Conservation (phyloP, 352 stramenopile genomes). For the Ochromonadaceae sp. region DNA sequence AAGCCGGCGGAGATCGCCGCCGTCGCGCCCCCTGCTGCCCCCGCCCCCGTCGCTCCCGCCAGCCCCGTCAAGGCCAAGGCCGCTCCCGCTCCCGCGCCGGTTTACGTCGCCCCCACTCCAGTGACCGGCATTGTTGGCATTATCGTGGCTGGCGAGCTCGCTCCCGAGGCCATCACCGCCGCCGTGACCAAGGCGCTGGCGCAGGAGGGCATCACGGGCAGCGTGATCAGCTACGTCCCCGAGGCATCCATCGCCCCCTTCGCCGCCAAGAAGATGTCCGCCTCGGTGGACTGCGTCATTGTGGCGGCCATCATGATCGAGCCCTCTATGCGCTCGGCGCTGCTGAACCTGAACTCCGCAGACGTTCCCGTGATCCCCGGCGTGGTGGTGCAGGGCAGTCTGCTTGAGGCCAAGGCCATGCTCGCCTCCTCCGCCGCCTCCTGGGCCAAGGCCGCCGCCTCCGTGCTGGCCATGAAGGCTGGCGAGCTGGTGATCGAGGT, state of each 20-base stretch:
- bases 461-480: background rate
- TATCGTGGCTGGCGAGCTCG: background rate
- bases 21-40: background rate
- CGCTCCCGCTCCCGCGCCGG: background rate
- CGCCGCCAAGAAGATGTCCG: background rate
- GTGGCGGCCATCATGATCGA: background rate
- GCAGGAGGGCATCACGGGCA: background rate
- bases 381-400: background rate
- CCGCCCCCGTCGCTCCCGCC: background rate
- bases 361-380: background rate
- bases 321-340: background rate
- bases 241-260: background rate
- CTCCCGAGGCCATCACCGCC: background rate
- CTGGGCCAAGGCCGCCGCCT: constrained; percentile 11
- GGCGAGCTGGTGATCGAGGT: background rate
- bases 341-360: too few species aligned
- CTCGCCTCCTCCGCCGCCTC: background rate
- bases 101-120: background rate
- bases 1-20: background rate
- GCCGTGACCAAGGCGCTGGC: background rate
- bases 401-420: constrained; percentile 5
- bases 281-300: background rate
- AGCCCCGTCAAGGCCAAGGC: background rate
- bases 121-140: background rate
- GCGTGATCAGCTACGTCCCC: background rate